phyloP scores from a whole-genome alignment of 2,329 filamentous ascomycete species.

The Calonectria ilicicola region DNA sequence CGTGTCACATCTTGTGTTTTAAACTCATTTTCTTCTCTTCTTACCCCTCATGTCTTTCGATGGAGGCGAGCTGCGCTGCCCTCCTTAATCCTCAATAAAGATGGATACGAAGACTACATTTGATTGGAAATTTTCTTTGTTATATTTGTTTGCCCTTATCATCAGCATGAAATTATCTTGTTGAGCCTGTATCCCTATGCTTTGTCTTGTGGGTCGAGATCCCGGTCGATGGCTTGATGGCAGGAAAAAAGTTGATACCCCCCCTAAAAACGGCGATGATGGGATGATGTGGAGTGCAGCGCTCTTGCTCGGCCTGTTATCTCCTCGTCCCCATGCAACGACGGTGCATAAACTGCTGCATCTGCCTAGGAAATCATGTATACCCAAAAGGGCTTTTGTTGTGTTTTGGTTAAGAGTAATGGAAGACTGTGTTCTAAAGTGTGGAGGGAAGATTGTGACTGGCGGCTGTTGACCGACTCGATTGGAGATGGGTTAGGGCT shows the following conservation, averaged over 20 bases:
- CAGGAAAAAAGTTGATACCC: constrained; percentile 53
- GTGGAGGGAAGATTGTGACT: constrained; percentile 27
- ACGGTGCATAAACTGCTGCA: constrained; percentile 31
- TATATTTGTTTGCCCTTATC: constrained; percentile 28
- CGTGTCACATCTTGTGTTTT: constrained; percentile 34
- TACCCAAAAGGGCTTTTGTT: constrained; percentile 26
- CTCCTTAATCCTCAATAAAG: constrained; percentile 13
- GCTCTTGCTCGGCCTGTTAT: constrained; percentile 29
- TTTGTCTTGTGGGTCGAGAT: constrained; percentile 41
- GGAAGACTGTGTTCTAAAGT: constrained; percentile 25
- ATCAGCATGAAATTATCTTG: constrained; percentile 30
- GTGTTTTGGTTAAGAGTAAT: constrained; percentile 34
- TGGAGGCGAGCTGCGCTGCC: constrained; percentile 9
- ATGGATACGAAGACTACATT: constrained; percentile 19
- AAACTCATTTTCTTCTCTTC: constrained; percentile 33
- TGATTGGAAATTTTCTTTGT: constrained; percentile 20
- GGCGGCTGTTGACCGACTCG: constrained; percentile 30
- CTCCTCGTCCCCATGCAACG: constrained; percentile 29
- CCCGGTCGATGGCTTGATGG: constrained; percentile 40
- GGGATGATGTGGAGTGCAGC: constrained; percentile 38
- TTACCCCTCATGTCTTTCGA: constrained; percentile 19
- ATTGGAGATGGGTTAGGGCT: constrained; percentile 27
- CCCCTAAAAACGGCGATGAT: constrained; percentile 41
- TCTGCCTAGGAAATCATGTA: constrained; percentile 36
- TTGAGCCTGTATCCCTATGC: constrained; percentile 41